These are phyloP conservation scores for Nothophytophthora sp. DNA, from an alignment of 352 stramenopile species.

Conservation along the genomic window DNA sequence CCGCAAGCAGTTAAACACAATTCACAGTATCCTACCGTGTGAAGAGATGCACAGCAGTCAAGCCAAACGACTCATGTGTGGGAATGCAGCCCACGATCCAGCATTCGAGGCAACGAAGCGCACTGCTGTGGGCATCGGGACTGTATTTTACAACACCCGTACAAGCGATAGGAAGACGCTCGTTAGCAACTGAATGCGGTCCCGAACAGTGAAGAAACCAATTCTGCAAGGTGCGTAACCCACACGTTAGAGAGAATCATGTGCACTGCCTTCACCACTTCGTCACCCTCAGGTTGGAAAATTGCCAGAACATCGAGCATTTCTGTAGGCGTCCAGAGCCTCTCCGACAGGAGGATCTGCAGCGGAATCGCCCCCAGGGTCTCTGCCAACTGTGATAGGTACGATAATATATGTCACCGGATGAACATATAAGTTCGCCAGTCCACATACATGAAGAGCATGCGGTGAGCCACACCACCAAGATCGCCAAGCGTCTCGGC, in stretches of 20 bases:
- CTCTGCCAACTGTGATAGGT: constrained; percentile 36
- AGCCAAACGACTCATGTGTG: constrained; percentile 43
- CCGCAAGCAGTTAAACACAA: no score
- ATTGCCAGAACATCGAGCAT: constrained; percentile 24
- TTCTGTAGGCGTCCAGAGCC: constrained; percentile 23
- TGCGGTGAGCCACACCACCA: no score
- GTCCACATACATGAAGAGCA: no score
- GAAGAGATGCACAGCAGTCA: constrained; percentile 43
- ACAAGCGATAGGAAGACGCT: background rate
- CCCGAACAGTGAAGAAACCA: background rate
- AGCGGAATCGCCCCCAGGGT: constrained; percentile 48
- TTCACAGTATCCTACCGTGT: constrained; percentile 24
- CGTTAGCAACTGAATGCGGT: no score
- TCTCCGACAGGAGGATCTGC: constrained; percentile 36
- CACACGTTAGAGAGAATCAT: constrained; percentile 49
- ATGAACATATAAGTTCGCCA: background rate
- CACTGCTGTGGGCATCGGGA: constrained; percentile 32
- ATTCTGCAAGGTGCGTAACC: constrained; percentile 6
- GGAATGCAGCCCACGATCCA: constrained; percentile 68
- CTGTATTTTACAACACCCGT: constrained; percentile 29
- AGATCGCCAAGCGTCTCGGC: background rate
- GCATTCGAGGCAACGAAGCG: constrained; percentile 65
- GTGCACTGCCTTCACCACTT: constrained; percentile 44
- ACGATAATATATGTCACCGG: background rate
- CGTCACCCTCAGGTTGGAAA: constrained; percentile 38